Conservation (phyloP, 2,329 filamentous ascomycete genomes). For the Pestalotiopsis sp. region DNA sequence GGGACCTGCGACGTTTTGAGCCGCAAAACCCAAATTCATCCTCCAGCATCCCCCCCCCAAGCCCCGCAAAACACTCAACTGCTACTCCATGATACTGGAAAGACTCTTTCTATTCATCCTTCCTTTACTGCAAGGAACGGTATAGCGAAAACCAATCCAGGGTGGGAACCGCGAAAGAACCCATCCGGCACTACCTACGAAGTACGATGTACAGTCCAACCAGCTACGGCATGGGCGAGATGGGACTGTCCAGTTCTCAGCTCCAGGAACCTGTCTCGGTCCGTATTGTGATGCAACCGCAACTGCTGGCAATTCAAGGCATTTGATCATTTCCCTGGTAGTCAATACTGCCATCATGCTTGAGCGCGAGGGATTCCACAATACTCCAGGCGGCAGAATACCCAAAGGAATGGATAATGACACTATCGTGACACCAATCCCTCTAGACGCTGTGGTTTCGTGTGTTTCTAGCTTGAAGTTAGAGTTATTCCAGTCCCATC, state of each 20-base stretch:
- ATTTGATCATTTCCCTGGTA: background rate
- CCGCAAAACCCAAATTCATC: slow-evolving; percentile 28
- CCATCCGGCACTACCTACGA: background rate
- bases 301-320: background rate
- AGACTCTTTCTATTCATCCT: background rate
- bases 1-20: slow-evolving; percentile 36
- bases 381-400: background rate
- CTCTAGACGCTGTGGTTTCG: background rate
- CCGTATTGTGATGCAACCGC: background rate
- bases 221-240: background rate
- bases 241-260: background rate
- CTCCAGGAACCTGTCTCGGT: background rate
- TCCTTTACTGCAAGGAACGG: background rate
- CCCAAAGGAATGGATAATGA: background rate
- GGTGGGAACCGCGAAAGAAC: background rate
- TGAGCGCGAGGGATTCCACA: background rate
- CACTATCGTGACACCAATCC: background rate
- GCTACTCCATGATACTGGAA: background rate
- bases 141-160: background rate
- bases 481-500: slow-evolving; percentile 1
- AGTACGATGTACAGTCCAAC: background rate
- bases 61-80: background rate
- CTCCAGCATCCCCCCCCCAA: background rate
- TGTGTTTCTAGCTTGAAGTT: background rate
- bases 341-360: background rate